Evolutionary conservation across 2,329 filamentous ascomycete genomes (phyloP).

Genomic region (Aureobasidium sp.): DNA sequence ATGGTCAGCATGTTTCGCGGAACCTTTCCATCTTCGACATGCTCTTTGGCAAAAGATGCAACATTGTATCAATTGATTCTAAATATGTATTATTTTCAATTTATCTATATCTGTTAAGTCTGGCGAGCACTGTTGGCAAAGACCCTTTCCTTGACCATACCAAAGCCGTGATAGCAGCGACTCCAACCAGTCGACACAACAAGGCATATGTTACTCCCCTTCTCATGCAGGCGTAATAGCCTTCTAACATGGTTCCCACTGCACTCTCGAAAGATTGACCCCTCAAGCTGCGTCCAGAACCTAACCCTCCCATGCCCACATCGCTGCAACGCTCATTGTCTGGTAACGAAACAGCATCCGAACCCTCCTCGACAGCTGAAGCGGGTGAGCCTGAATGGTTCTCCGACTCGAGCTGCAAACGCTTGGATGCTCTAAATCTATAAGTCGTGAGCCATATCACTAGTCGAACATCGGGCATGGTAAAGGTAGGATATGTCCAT

Average conservation of each 20-base stretch:
- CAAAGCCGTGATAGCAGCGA: constrained; percentile 16
- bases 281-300: constrained; percentile 20
- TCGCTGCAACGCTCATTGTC: constrained; percentile 8
- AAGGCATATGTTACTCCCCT: constrained; percentile 40
- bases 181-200: constrained; percentile 27
- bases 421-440: constrained; percentile 48
- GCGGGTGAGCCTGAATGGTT: constrained; percentile 9
- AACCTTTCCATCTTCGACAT: too few relatives aligned
- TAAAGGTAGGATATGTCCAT: constrained; percentile 64
- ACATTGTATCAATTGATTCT: too few relatives aligned
- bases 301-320: constrained; percentile 9
- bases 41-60: too few relatives aligned
- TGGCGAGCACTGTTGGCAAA: not conserved
- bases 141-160: not conserved
- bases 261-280: constrained; percentile 29
- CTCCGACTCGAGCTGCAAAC: constrained; percentile 19
- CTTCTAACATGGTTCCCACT: constrained; percentile 44
- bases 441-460: constrained; percentile 55
- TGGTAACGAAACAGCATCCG: constrained; percentile 23
- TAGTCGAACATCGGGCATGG: constrained; percentile 52
- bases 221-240: constrained; percentile 46
- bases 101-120: not conserved
- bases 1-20: not conserved
- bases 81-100: not conserved
- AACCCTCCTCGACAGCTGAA: constrained; percentile 22